Evolutionary conservation across 345 rosid genomes (phyloP), one percentile per base, ranked within the genome.

Genomic region (Populus euphratica): DNA sequence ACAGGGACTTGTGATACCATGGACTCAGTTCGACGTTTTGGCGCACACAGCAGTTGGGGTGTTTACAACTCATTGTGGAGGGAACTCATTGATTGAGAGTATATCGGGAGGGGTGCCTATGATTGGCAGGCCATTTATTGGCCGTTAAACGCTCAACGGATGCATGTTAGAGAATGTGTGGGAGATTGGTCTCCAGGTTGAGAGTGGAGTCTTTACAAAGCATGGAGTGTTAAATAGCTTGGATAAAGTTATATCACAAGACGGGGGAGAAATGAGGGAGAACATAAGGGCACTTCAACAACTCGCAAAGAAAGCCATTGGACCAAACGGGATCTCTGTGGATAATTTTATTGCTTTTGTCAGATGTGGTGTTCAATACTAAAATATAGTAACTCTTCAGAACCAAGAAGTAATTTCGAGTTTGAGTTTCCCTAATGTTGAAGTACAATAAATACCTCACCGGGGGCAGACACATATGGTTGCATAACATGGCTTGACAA

Each of bases 111-210:
- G 87, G 52, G 87, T 80, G 41, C 83, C 82, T 0, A 71, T 85
- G 86, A 85, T 85, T 13, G 74, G 86, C 16, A 83, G 86, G 81
- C 87, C 88, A 0, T 80, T 78, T 70, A 85, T 74, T 0, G 86
- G 84, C 8, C 88, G 83, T 66, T 81, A 85, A 16, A 77, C 75
- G 78, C 67, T 83, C 4, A 85, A 85, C 44, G 86, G 78, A 13
- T 59, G 80, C 31, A 72, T 81, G 83, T 78, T 85, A 0, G 80
- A 77, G 73, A 77, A 49, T 27, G 83, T 49, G 36, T 86, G 79
- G 87, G 76, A 49, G 49, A 71, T 84, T 29, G 87, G 87, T 1
- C 13, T 69, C 21, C 43, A 1, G 13, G 69, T 78, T 2, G 66
- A 80, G 10, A 83, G 72, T 25, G 86, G 83, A 3, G 56, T 65